Base-by-base conservation (phyloP, 768 basidiomycete genomes). In the Pisolithus orientalis region DNA sequence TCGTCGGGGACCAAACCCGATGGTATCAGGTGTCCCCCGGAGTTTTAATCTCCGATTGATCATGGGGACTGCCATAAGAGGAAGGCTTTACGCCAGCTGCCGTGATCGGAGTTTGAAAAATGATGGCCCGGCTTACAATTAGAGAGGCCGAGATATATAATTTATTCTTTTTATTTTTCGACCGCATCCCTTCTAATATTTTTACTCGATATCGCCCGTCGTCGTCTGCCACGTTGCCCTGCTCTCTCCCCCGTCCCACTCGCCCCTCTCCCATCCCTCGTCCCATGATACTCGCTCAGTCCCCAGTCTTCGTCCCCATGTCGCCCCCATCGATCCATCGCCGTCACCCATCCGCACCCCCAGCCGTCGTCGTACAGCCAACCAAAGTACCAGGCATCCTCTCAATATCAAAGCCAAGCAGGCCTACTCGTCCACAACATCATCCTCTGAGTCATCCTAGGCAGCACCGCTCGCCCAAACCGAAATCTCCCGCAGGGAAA, bases 381-480 rank as follows among this genome's bases (percentile, higher is more conserved):
- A 87, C 87, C 11, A 77, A 77, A 50, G 86, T 80, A 0, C 87
- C 87, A 0, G 87, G 87, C 63, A 75, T 90, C 8, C 77, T 90
- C 48, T 78, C 82, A 45, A 75, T 90, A 47, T 80, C 84, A 50
- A 85, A 82, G 73, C 82, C 82, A 11, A 49, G 40, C 43, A 69
- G 69, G 34, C 62, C 65, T 45, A 62, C 65, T 6, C 55, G 64
- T 0, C 70, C 68, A 6, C 69, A 70, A 43, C 69, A 66, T 27
- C 70, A 72, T 48, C 72, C 63, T 21, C 65, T 62, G n/a, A 72
- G 72, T 39, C 66, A 65, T 0, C 63, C 68, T 27, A 72, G 70
- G 28, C 62, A 67, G 25, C 68, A 67, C 44, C 61, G 65, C 52
- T 64, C 70, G 13, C 69, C 75, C 43, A 74, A 73, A 54, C 25